A percentile compares a stretch with the other conserved stretches of the same genome.
phyloP scores from a whole-genome alignment of 2,329 filamentous ascomycete genomes.

The Diaporthe caulivora region DNA sequence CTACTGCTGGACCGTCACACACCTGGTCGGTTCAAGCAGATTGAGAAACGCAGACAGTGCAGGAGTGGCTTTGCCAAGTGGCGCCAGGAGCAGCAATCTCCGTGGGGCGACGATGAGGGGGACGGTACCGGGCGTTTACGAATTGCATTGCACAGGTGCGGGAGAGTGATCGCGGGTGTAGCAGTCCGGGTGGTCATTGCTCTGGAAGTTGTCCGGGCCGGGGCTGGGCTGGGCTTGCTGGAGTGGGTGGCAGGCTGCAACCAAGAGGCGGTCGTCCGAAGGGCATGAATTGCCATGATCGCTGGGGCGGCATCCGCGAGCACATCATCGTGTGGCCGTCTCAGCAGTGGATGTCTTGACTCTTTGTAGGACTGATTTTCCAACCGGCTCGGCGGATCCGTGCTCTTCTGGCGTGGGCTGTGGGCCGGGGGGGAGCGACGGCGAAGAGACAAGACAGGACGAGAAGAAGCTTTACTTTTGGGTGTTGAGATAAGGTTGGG shows the following conservation, averaged over 20 bases:
- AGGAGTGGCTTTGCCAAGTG: conserved; percentile 21
- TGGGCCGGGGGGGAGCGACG: not conserved
- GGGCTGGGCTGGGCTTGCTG: not conserved
- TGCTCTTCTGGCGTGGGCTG: not conserved
- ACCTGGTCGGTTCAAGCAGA: not conserved
- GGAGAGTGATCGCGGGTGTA: not conserved
- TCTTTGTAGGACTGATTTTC: conserved; percentile 29
- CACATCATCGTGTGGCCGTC: conserved; percentile 12
- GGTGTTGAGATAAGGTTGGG: conserved; percentile 35
- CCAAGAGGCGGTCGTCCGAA: not conserved
- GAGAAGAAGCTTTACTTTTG: conserved; percentile 36
- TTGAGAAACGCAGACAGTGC: not conserved
- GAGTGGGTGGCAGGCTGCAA: too few species aligned
- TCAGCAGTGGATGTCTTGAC: conserved; percentile 25
- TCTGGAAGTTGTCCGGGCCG: conserved; percentile 24
- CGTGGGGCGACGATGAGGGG: not conserved
- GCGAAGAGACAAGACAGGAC: conserved; percentile 14
- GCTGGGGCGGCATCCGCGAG: conserved; percentile 12
- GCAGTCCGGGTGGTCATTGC: not conserved
- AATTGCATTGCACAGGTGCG: conserved; percentile 2
- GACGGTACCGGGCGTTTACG: conserved; percentile 28
- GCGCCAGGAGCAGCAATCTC: conserved; percentile 26
- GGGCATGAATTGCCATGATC: conserved; percentile 22
- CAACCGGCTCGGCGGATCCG: conserved; percentile 30
- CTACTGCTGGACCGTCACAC: not conserved